Conservation (phyloP, 306 rosid species). For the Cicer chorassanicum region DNA sequence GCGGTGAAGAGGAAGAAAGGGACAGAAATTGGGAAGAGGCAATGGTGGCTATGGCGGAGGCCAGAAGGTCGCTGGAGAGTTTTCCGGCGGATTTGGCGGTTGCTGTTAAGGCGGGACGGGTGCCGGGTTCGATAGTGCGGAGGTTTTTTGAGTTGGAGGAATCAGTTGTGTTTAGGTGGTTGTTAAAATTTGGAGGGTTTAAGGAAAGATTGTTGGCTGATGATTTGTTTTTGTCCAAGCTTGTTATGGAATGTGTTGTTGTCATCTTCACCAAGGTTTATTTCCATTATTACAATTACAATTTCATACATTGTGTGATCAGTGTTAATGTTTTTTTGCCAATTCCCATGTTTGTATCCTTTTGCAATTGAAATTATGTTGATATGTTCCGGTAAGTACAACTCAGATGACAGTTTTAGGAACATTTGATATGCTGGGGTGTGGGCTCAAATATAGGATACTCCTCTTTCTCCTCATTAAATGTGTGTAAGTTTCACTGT, state of each 20-base stretch:
- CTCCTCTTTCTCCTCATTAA: too few relatives aligned
- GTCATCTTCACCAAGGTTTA: constrained; percentile 88
- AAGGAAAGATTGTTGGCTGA: constrained; percentile 92
- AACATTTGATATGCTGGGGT: too few relatives aligned
- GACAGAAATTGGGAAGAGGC: constrained; percentile 72
- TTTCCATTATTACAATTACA: background rate
- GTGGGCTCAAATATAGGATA: too few relatives aligned
- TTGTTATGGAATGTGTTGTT: constrained; percentile 84
- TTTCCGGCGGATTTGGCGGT: constrained; percentile 76
- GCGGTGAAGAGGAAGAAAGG: constrained; percentile 57
- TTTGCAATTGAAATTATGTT: background rate
- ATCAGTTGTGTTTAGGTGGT: constrained; percentile 65
- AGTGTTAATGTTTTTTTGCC: background rate
- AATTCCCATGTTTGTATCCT: constrained; percentile 4
- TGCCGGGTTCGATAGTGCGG: constrained; percentile 73
- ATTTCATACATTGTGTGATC: too few relatives aligned
- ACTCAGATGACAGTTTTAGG: too few relatives aligned
- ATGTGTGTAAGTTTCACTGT: too few relatives aligned
- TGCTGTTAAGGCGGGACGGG: constrained; percentile 67
- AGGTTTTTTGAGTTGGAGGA: constrained; percentile 79
- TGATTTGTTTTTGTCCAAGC: constrained; percentile 85
- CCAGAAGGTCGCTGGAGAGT: constrained; percentile 68
- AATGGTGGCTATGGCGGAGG: constrained; percentile 63
- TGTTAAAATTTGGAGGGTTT: constrained; percentile 80
- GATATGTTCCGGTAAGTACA: too few relatives aligned